A percentile compares a stretch with the other conserved stretches of the same genome.
Conservation (phyloP, 495 filamentous ascomycete genomes). For the Chaetomium fimeti region DNA sequence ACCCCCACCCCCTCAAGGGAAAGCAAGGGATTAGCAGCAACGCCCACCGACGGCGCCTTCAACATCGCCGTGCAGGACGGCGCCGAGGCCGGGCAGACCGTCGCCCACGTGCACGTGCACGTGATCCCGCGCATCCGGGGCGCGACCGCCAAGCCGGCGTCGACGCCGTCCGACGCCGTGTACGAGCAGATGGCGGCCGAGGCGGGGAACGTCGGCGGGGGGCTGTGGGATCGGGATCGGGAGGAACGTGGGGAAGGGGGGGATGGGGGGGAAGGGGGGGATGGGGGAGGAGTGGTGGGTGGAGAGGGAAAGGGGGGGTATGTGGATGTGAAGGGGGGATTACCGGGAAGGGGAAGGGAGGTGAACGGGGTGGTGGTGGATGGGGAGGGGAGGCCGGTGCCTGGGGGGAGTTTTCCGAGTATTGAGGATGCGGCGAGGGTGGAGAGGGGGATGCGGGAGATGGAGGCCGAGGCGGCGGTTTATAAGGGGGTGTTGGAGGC, state of each 20-base stretch:
- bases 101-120: constrained; percentile 90
- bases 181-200: constrained; percentile 82
- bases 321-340: neutral
- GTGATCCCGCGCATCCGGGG: constrained; percentile 71
- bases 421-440: constrained; percentile 68
- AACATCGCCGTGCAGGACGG: constrained; percentile 97
- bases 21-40: neutral
- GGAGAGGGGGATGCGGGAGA: constrained; percentile 69
- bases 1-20: too few species aligned
- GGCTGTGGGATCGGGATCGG: constrained; percentile 46
- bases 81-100: constrained; percentile 78
- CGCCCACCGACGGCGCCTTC: constrained; percentile 53
- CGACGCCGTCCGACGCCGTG: constrained; percentile 58
- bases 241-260: neutral
- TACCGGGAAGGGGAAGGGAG: constrained; percentile 1
- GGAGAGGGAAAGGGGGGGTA: constrained; percentile 13
- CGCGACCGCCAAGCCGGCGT: constrained; percentile 45
- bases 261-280: too few species aligned
- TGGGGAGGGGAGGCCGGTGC: constrained; percentile 33
- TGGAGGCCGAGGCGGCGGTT: constrained; percentile 73
- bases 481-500: constrained; percentile 48
- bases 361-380: constrained; percentile 3
- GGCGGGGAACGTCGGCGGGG: constrained; percentile 75
- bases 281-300: neutral
- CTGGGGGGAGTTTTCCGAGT: constrained; percentile 48